Base-by-base conservation (phyloP, 1,139 yeast genomes). In the Blastobotrys capitulatus region DNA sequence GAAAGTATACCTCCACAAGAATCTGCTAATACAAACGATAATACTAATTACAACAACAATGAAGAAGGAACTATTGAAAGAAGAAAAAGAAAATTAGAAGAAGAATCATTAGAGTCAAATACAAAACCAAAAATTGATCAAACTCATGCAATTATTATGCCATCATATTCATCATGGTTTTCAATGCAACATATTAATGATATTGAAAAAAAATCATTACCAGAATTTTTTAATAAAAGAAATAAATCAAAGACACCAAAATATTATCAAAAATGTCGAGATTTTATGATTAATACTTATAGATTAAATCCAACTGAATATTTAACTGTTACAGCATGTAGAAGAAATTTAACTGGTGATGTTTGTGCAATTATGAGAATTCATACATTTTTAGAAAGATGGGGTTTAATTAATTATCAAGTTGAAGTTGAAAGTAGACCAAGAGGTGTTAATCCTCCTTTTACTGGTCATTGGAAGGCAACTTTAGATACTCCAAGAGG, bases 381-480 rank as follows among this genome's bases (percentile, higher is more conserved):
- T 10, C 97, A 89, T 65, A 79, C 87, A 55, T 92, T 94, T 63
- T 74, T 94, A 56, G 90, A 82, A 63, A 87, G 86, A 66, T 94
- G 99, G 99, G 99, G 99, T 0, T 73, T 94, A 52, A 88, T 94
- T 50, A 94, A 94, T 67, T 94, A 94, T 64, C 98, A 92, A 68
- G 96, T 85, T 44, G 90, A 83, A 63, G 75, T 78, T 1, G 88
- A 82, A 57, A 76, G 84, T 52, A 78, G 86, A 54, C 92, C 95
- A 1, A 76, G 81, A 20, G 76, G 77, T 53, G 73, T 83, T 35
- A 87, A 82, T 46, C 88, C 87, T 44, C 92, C 90, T 13, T 82
- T 77, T 58, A 73, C 77, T 4, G 77, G 77, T 39, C 75, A 73
- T 53, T 73, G 72, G 66, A 65, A 69, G 50, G 66, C 70, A 10